phyloP scores from a whole-genome alignment of 169 alveolate genomes.

The Cryptosporidium viatorum region DNA sequence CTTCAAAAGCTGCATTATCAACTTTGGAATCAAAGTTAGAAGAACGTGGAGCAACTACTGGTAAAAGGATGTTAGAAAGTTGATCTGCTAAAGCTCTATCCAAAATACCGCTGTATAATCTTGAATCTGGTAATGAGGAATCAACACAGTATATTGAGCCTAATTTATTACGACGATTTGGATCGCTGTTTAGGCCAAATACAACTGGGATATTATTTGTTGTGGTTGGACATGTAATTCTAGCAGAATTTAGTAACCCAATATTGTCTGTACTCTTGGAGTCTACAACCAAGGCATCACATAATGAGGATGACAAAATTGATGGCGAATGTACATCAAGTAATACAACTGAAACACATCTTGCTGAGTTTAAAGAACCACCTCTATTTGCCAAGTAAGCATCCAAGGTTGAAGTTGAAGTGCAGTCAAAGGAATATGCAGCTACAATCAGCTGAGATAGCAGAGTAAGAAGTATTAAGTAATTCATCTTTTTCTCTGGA shows the following conservation, averaged over 20 bases:
- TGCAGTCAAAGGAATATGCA: constrained; percentile 25
- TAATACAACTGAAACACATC: constrained; percentile 21
- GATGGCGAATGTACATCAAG: neutral
- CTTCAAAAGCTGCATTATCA: constrained; percentile 9
- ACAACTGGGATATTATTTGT: neutral
- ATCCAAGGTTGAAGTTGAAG: neutral
- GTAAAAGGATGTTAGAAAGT: neutral
- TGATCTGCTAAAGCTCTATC: neutral
- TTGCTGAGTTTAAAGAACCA: constrained; percentile 40
- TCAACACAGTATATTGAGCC: constrained; percentile 54
- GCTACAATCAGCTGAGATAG: neutral
- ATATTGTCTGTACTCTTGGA: neutral
- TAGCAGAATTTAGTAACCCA: neutral
- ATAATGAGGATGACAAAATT: neutral
- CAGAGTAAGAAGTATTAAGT: neutral
- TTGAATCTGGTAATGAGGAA: neutral
- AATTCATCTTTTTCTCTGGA: constrained; percentile 2
- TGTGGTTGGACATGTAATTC: constrained; percentile 32
- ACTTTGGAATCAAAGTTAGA: constrained; percentile 7
- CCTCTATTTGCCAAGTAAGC: constrained; percentile 14
- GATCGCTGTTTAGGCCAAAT: neutral
- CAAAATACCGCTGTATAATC: constrained; percentile 17
- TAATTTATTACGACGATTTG: neutral
- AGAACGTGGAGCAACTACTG: neutral
- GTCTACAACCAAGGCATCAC: constrained; percentile 64